A percentile compares a stretch with the other conserved stretches of the same genome.
These are phyloP conservation scores for Acer campestre DNA, from an alignment of 345 rosid genomes.

Conservation along the genomic window DNA sequence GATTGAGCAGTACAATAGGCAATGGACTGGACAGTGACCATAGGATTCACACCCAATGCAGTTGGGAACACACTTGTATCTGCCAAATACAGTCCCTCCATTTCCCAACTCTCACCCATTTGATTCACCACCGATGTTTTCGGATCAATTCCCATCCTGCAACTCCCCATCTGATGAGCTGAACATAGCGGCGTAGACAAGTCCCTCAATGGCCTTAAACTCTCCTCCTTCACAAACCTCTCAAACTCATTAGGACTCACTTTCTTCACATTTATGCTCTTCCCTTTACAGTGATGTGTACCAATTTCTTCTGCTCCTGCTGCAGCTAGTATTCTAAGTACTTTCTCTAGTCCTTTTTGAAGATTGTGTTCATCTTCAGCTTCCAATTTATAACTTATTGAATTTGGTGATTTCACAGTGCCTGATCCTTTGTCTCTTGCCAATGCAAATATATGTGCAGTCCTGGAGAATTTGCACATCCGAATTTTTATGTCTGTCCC, in stretches of 20 bases:
- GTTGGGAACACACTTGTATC: slow-evolving; percentile 88
- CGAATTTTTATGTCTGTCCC: slow-evolving; percentile 59
- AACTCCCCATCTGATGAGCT: slow-evolving; percentile 95
- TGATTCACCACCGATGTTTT: slow-evolving; percentile 63
- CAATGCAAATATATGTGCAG: slow-evolving; percentile 65
- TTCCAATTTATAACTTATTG: slow-evolving; percentile 49
- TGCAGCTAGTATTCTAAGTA: slow-evolving; percentile 64
- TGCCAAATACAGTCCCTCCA: slow-evolving; percentile 70
- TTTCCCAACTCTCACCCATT: slow-evolving; percentile 84
- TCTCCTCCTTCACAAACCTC: slow-evolving; percentile 68
- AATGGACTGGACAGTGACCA: slow-evolving; percentile 84
- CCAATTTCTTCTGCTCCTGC: slow-evolving; percentile 88
- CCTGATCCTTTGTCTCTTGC: slow-evolving; percentile 79
- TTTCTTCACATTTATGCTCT: slow-evolving; percentile 50
- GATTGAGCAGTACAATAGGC: slow-evolving; percentile 78
- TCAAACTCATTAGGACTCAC: slow-evolving; percentile 47
- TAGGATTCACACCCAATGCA: slow-evolving; percentile 83
- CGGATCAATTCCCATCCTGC: slow-evolving; percentile 74
- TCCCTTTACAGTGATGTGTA: slow-evolving; percentile 60
- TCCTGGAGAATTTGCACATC: slow-evolving; percentile 68
- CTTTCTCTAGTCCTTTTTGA: slow-evolving; percentile 58
- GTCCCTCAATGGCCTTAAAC: slow-evolving; percentile 44
- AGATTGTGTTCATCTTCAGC: slow-evolving; percentile 52
- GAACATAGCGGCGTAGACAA: slow-evolving; percentile 57
- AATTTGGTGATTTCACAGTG: slow-evolving; percentile 37